Evolutionary conservation across 352 stramenopile species (phyloP).

Genomic region (Phytopythium vexans): DNA sequence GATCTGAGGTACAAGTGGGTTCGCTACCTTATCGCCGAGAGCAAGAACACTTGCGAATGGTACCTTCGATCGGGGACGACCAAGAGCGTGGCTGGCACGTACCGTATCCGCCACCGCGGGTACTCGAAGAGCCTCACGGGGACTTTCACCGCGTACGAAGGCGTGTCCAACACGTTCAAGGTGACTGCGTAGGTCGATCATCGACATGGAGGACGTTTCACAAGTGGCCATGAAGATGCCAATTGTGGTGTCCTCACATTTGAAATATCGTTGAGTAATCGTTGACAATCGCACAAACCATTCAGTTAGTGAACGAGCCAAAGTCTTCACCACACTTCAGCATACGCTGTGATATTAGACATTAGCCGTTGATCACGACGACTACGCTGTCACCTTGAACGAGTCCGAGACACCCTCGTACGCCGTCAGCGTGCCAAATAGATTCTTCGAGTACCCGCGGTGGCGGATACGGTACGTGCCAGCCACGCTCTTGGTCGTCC

Average conservation of each 20-base stretch:
- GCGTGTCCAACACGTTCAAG: slow-evolving; percentile 26
- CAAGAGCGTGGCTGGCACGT: slow-evolving; percentile 29
- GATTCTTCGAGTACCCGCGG: slow-evolving; percentile 36
- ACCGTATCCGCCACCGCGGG: slow-evolving; percentile 44
- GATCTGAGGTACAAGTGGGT: slow-evolving; percentile 43
- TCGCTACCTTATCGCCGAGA: slow-evolving; percentile 23
- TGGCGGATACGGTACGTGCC: slow-evolving; percentile 45
- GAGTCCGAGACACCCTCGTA: slow-evolving; percentile 30
- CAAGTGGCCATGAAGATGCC: no score
- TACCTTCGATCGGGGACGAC: slow-evolving; percentile 27
- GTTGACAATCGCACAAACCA: no score
- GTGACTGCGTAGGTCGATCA: no score
- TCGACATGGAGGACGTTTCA: no score
- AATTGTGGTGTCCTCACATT: no score
- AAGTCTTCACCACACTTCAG: no score
- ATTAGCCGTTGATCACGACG: no score
- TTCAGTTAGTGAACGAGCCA: no score
- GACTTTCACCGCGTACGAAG: slow-evolving; percentile 23
- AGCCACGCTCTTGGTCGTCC: slow-evolving; percentile 20
- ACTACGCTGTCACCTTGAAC: no score
- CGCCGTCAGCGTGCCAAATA: slow-evolving; percentile 20
- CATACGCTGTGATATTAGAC: no score
- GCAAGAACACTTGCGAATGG: slow-evolving; percentile 47
- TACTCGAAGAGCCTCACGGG: slow-evolving; percentile 35
- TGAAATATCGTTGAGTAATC: no score